Conservation (phyloP, 2,329 filamentous ascomycete genomes). For the Pseudogymnoascus sp. region DNA sequence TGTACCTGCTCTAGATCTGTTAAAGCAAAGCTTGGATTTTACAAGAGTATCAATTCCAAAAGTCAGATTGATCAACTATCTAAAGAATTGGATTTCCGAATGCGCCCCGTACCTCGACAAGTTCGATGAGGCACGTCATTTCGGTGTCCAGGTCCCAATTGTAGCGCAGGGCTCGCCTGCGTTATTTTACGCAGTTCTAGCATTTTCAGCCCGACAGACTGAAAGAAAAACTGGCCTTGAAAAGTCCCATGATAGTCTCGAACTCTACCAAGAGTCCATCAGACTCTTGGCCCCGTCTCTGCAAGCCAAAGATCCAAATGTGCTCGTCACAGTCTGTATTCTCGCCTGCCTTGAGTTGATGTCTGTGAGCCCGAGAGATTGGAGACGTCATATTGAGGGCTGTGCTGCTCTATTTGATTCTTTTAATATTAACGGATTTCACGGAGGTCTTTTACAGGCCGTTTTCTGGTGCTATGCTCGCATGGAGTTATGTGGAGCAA, state of each 20-base stretch:
- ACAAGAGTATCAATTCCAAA: slow-evolving; percentile 11
- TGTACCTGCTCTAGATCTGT: slow-evolving; percentile 18
- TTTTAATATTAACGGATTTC: slow-evolving; percentile 43
- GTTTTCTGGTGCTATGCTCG: slow-evolving; percentile 53
- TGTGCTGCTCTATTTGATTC: slow-evolving; percentile 47
- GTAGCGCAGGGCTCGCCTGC: slow-evolving; percentile 40
- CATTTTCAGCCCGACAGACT: slow-evolving; percentile 46
- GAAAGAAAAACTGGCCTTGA: slow-evolving; percentile 36
- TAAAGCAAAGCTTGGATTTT: slow-evolving; percentile 18
- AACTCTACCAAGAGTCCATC: slow-evolving; percentile 47
- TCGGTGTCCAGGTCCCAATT: slow-evolving; percentile 44
- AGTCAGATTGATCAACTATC: slow-evolving; percentile 22
- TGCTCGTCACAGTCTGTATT: slow-evolving; percentile 41
- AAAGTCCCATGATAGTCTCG: slow-evolving; percentile 42
- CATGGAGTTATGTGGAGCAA: slow-evolving; percentile 48
- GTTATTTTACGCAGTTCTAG: slow-evolving; percentile 44
- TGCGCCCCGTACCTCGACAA: slow-evolving; percentile 47
- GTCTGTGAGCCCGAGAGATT: slow-evolving; percentile 42
- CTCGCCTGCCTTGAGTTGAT: slow-evolving; percentile 43
- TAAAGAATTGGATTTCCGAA: slow-evolving; percentile 45
- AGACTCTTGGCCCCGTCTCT: slow-evolving; percentile 36
- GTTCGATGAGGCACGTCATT: slow-evolving; percentile 46
- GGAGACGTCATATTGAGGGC: slow-evolving; percentile 49
- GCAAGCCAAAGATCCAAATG: slow-evolving; percentile 37
- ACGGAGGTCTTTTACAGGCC: slow-evolving; percentile 40